Evolutionary conservation across 139 green algal genomes (phyloP).

Genomic region (Chlorella sp.): DNA sequence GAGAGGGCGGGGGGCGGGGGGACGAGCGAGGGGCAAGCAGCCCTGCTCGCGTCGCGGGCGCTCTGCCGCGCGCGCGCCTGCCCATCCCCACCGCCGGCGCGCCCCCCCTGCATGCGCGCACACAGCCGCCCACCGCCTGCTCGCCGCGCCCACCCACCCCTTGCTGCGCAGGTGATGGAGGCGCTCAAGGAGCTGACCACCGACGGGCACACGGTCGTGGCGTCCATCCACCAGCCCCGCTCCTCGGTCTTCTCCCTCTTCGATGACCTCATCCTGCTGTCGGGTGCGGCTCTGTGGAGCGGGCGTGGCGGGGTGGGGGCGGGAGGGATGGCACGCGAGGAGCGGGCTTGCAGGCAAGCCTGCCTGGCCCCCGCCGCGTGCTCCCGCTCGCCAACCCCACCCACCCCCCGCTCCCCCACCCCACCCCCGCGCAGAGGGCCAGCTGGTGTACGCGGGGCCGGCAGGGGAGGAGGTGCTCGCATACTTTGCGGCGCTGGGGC

Average conservation of each 20-base stretch:
- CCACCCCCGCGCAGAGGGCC: constrained; percentile 30
- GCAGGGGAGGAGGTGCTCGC: constrained; percentile 49
- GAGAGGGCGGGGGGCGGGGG: neutral
- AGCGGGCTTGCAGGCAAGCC: too few species aligned
- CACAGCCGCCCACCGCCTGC: too few species aligned
- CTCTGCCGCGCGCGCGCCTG: too few species aligned
- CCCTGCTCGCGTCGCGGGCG: too few species aligned
- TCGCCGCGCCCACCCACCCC: constrained; percentile 16
- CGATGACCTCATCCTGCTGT: constrained; percentile 90
- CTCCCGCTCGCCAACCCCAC: too few species aligned
- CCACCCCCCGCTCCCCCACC: neutral
- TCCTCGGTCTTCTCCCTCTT: constrained; percentile 88
- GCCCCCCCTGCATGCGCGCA: too few species aligned
- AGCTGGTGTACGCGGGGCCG: constrained; percentile 64
- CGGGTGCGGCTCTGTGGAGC: neutral
- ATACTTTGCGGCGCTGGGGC: constrained; percentile 75
- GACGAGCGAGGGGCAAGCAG: too few species aligned
- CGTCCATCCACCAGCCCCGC: constrained; percentile 84
- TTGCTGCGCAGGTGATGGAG: constrained; percentile 56
- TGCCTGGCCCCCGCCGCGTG: too few species aligned
- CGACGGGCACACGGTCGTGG: constrained; percentile 75
- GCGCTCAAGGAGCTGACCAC: constrained; percentile 72
- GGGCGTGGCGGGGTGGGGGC: neutral
- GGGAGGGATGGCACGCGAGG: neutral
- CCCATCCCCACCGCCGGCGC: too few species aligned